Conservation (phyloP, 2,329 filamentous ascomycete genomes). For the Thyridium curvatum region DNA sequence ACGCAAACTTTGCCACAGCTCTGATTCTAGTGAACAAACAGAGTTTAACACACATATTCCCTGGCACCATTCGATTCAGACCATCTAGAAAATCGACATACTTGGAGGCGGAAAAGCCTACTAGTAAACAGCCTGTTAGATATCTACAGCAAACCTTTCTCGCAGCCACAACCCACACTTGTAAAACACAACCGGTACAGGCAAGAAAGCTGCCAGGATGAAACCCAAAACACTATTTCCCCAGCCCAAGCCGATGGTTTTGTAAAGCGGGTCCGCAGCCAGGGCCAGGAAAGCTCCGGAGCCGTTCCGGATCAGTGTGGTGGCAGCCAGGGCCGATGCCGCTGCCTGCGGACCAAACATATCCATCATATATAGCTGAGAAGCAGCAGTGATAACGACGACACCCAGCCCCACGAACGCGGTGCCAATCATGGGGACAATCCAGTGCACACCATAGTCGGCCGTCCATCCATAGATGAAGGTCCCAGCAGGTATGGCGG, state of each 20-base stretch:
- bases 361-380: constrained; percentile 56
- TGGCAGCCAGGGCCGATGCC: constrained; percentile 52
- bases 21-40: too few relatives aligned
- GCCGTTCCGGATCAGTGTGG: constrained; percentile 42
- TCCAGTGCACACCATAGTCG: constrained; percentile 40
- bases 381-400: constrained; percentile 31
- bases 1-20: too few relatives aligned
- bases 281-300: constrained; percentile 50
- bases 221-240: constrained; percentile 34
- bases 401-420: constrained; percentile 29
- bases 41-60: too few relatives aligned
- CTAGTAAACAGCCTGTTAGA: too few relatives aligned
- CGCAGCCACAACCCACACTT: constrained; percentile 28
- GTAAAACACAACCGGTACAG: constrained; percentile 29
- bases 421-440: constrained; percentile 44
- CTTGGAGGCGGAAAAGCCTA: too few relatives aligned
- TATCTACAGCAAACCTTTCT: not conserved
- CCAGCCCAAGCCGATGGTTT: constrained; percentile 35
- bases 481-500: constrained; percentile 36
- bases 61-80: too few relatives aligned
- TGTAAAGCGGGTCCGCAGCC: constrained; percentile 43
- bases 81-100: too few relatives aligned
- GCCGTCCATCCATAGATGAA: constrained; percentile 49
- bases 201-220: constrained; percentile 27
- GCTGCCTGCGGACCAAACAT: constrained; percentile 31